Evolutionary conservation across 1,284 basidiomycete genomes (phyloP).

Genomic region (Naganishia cerealis): DNA sequence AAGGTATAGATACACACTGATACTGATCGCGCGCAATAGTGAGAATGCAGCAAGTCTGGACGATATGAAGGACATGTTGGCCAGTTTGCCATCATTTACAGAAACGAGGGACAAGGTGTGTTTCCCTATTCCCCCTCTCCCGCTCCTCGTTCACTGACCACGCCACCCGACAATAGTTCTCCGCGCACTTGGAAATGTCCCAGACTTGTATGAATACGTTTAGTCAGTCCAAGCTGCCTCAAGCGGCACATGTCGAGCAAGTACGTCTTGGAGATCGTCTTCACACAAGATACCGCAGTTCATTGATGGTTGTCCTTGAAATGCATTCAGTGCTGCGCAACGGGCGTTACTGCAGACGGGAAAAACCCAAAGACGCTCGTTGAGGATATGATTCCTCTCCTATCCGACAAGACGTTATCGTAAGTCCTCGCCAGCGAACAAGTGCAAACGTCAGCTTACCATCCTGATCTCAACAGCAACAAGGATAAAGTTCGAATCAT

Average conservation of each 20-base stretch:
- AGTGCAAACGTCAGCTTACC: neutral
- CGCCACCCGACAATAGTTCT: constrained; percentile 64
- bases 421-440: constrained; percentile 52
- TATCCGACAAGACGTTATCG: constrained; percentile 82
- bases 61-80: constrained; percentile 99
- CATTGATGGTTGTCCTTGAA: neutral
- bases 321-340: constrained; percentile 79
- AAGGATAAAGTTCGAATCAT: constrained; percentile 94
- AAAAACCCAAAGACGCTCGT: constrained; percentile 88
- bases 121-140: neutral
- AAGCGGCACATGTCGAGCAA: constrained; percentile 91
- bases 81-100: constrained; percentile 89
- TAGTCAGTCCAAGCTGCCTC: constrained; percentile 79
- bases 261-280: constrained; percentile 53
- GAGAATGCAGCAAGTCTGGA: constrained; percentile 73
- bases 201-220: constrained; percentile 95
- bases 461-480: constrained; percentile 59
- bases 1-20: neutral
- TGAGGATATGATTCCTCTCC: constrained; percentile 96
- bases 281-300: neutral
- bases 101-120: constrained; percentile 88
- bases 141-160: neutral
- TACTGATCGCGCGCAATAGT: constrained; percentile 1
- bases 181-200: constrained; percentile 93
- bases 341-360: constrained; percentile 81